A percentile compares a stretch with the other conserved stretches of the same genome.
Conservation (phyloP, 1,139 yeast genomes). For the Taphrina betulina region DNA sequence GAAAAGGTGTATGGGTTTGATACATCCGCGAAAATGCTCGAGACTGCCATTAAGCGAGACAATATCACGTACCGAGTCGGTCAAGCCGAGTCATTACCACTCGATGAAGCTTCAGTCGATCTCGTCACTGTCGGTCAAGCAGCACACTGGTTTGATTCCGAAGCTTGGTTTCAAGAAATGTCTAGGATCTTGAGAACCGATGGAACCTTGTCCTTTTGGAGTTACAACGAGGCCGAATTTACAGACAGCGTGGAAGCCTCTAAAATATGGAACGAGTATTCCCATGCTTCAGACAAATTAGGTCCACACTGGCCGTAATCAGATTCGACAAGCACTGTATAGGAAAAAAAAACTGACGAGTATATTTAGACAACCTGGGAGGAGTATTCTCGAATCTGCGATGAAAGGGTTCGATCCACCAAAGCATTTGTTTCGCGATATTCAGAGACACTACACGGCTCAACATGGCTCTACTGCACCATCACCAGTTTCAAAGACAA, state of each 20-base stretch:
- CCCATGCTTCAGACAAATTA: constrained; percentile 52
- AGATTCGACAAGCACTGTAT: not conserved
- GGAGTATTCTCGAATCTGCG: constrained; percentile 52
- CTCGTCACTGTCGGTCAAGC: constrained; percentile 74
- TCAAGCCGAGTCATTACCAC: constrained; percentile 36
- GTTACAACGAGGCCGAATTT: constrained; percentile 69
- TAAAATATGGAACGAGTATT: constrained; percentile 47
- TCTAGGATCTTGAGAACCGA: constrained; percentile 53
- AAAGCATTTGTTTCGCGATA: constrained; percentile 47
- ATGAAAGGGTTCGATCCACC: constrained; percentile 53
- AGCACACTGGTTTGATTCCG: constrained; percentile 72
- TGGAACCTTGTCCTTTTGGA: constrained; percentile 75
- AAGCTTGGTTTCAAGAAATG: constrained; percentile 54
- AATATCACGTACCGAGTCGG: constrained; percentile 33
- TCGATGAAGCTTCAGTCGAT: constrained; percentile 50
- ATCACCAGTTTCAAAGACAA: constrained; percentile 48
- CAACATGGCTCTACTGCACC: constrained; percentile 43
- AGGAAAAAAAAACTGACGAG: constrained; percentile 41
- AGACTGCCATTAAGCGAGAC: constrained; percentile 48
- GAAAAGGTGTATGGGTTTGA: constrained; percentile 65
- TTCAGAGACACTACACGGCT: constrained; percentile 44
- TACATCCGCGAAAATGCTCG: constrained; percentile 63
- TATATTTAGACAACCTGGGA: constrained; percentile 80
- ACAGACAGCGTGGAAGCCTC: constrained; percentile 50
- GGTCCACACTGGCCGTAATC: constrained; percentile 47